These are phyloP conservation scores for Debaryomyces sp. DNA, from an alignment of 1,139 yeast species.

Conservation along the genomic window DNA sequence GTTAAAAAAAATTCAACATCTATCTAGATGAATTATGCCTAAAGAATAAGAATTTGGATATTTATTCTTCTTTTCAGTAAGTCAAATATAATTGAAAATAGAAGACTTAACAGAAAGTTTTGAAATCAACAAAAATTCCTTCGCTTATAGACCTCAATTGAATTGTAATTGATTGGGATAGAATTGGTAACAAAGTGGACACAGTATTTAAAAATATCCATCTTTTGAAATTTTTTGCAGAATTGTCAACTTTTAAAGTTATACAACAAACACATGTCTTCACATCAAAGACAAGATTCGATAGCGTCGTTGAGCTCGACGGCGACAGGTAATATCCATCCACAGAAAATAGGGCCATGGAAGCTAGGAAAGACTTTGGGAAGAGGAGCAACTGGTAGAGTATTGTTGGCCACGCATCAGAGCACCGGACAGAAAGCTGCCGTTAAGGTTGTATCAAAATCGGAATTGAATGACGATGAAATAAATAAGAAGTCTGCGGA, in stretches of 20 bases:
- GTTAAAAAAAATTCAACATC: slow-evolving; percentile 2
- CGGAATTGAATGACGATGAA: slow-evolving; percentile 50
- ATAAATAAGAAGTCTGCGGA: slow-evolving; percentile 39
- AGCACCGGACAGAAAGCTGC: slow-evolving; percentile 77
- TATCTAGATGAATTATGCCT: background rate
- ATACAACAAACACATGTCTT: slow-evolving; percentile 25
- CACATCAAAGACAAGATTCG: slow-evolving; percentile 45
- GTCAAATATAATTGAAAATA: slow-evolving; percentile 1
- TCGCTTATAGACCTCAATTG: slow-evolving; percentile 6
- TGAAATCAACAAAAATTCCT: background rate
- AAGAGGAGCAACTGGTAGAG: slow-evolving; percentile 82
- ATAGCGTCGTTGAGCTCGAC: slow-evolving; percentile 38
- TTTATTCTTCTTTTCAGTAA: background rate
- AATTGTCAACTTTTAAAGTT: background rate
- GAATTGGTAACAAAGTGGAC: background rate
- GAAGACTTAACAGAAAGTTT: background rate
- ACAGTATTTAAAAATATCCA: slow-evolving; percentile 2
- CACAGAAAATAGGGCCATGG: slow-evolving; percentile 75
- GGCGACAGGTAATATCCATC: slow-evolving; percentile 36
- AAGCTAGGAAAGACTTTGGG: slow-evolving; percentile 77
- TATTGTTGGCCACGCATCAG: slow-evolving; percentile 69
- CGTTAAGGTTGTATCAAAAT: slow-evolving; percentile 76
- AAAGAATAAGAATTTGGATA: background rate
- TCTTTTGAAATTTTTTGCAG: background rate
- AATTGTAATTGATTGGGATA: slow-evolving; percentile 1